Conservation (phyloP, 176 grass and related monocot genomes). For the Puya raimondii region DNA sequence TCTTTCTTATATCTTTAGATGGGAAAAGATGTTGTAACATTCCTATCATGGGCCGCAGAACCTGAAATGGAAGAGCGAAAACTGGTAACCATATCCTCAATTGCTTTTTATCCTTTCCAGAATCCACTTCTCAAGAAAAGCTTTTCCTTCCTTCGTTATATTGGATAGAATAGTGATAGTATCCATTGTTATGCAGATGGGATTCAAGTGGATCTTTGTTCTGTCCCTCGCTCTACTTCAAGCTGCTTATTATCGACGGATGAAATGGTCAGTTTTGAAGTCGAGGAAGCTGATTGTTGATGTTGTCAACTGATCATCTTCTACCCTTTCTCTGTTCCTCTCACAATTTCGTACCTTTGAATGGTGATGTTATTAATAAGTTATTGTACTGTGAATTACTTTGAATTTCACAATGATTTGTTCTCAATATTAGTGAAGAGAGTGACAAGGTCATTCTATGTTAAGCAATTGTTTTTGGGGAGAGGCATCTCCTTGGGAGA, state of each 20-base stretch:
- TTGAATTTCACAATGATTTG: background rate
- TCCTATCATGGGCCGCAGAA: conserved; percentile 96
- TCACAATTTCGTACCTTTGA: background rate
- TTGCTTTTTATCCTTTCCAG: background rate
- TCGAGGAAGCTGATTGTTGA: conserved; percentile 85
- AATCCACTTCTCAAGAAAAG: background rate
- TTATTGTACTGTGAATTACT: background rate
- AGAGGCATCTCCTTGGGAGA: background rate
- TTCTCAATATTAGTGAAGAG: background rate
- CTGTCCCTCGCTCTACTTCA: conserved; percentile 93
- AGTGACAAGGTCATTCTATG: background rate
- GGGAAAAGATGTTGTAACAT: conserved; percentile 91
- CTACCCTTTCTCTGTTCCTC: conserved; percentile 9
- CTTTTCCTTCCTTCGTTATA: conserved; percentile 7
- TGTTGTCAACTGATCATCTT: conserved; percentile 69
- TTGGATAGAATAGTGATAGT: background rate
- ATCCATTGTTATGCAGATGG: conserved; percentile 36
- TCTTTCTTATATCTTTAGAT: conserved; percentile 45
- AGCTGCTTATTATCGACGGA: conserved; percentile 93
- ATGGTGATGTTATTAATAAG: background rate
- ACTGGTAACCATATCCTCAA: conserved; percentile 42
- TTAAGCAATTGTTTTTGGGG: background rate
- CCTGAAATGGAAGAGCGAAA: conserved; percentile 99
- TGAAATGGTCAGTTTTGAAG: conserved; percentile 94
- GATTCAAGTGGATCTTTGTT: conserved; percentile 98